Evolutionary conservation across 352 stramenopile genomes (phyloP), one percentile per base, ranked within the genome.

Genomic region (Globisporangium viniferum): DNA sequence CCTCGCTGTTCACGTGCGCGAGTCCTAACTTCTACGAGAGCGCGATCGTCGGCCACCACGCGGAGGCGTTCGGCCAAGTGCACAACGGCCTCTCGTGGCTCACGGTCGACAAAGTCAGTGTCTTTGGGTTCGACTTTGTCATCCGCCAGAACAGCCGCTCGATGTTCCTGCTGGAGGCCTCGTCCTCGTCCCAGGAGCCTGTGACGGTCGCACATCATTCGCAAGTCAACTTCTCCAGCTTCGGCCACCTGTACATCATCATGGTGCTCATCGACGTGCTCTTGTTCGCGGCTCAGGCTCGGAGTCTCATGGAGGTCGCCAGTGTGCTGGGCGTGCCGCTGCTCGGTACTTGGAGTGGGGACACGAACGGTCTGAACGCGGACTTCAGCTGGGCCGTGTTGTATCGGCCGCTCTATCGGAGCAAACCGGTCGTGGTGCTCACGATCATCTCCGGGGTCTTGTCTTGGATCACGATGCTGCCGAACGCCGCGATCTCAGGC

Each of bases 341-440:
- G 6, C 3, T 68, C 5, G 39, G 15, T 6, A 67, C 59, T 9
- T 51, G 44, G 29, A 24, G 27, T 1, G 46, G 48, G 2, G 29
- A 64, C 59, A 22, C 41, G 15, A 29, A 64, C 15, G 59, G 41
- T 29, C 59, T 73, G 36, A 54, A 56, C n/a, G 29, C 31, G 27
- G 62, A 77, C 41, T 75, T 76, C 67, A 82, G 61, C n/a, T 87
- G 75, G 77, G 72, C 74, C 5, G 35, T 83, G 49, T 62, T 90
- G 20, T 88, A 85, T 54, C 72, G 81, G 9, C 89, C 84, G 4
- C 62, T 88, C 29, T 88, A 87, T 59, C 80, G 76, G 24, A 90
- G 81, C 22, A 56, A 61, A 0, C 58, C 59, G 0, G 77, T 89
- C 41, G 63, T 78, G 5, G 12, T 67, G 33, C 74, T 89, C 58